Evolutionary conservation across 2,329 filamentous ascomycete genomes (phyloP), one percentile per base, ranked within the genome.

Genomic region (Colletotrichum scovillei): DNA sequence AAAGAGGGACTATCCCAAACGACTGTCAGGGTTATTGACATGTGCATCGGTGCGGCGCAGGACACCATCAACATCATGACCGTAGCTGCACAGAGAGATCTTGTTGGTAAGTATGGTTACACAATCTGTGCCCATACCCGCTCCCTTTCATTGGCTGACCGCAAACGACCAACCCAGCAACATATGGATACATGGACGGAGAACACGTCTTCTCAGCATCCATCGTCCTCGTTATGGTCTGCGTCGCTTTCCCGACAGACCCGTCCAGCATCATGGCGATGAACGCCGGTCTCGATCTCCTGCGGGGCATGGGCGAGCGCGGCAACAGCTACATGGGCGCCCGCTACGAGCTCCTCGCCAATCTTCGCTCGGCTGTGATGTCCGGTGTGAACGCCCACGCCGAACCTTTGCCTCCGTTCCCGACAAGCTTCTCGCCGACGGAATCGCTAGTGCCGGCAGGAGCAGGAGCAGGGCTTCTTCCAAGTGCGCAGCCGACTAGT

Each of bases 291-390:
- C 78, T 90, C 8, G 80, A 81, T 8, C 81, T 90, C 32, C 82
- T 90, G 5, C 81, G 81, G 9, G 80, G 81, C 38, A 89, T 90
- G 86, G 86, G 86, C 14, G 84, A 88, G 59, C 83, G 85, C 11
- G 88, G 88, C 0, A 90, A 90, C 75, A 84, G 82, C 35, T 85
- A 89, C 67, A 84, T 89, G 55, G 81, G 80, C 12, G 78, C 80
- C 6, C 78, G 82, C 14, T 81, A 82, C 58, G 75, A 79, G 63
- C 76, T 82, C 16, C 79, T 84, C 1, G 76, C 78, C 30, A 78
- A 79, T 12, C 74, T 82, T 1, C 76, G 79, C 19, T 74, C 77
- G 7, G 77, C 77, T 1, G 75, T 79, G 42, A 74, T 79, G 26
- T 77, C 78, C 14, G 60, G 42, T 19, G 52, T 22, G 5, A 56